Conservation (phyloP, 345 rosid genomes). For the Bruguiera gymnorhiza region DNA sequence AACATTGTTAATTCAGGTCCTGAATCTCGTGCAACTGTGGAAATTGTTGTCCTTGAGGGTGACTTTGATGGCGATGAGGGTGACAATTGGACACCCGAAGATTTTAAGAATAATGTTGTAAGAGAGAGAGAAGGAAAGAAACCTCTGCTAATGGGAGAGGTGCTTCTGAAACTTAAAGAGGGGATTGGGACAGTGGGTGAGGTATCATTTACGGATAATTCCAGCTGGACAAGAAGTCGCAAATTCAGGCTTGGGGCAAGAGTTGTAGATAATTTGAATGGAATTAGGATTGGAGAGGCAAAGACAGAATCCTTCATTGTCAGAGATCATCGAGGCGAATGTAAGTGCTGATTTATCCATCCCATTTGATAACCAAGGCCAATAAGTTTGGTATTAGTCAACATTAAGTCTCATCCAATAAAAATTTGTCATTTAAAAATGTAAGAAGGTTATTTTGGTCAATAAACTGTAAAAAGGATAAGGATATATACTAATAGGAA, state of each 20-base stretch:
- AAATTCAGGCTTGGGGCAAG: slow-evolving; percentile 87
- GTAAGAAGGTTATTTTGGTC: too few relatives aligned
- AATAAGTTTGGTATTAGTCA: too few relatives aligned
- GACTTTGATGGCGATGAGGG: slow-evolving; percentile 74
- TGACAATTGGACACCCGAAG: slow-evolving; percentile 69
- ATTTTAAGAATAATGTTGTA: slow-evolving; percentile 80
- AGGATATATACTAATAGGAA: too few relatives aligned
- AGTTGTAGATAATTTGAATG: slow-evolving; percentile 61
- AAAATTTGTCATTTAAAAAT: too few relatives aligned
- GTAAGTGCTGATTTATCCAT: slow-evolving; percentile 47
- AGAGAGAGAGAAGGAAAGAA: slow-evolving; percentile 96
- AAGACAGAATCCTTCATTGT: slow-evolving; percentile 86
- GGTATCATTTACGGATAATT: slow-evolving; percentile 91
- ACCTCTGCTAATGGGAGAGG: slow-evolving; percentile 83
- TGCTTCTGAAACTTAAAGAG: slow-evolving; percentile 55
- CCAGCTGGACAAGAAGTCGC: slow-evolving; percentile 99
- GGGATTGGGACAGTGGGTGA: slow-evolving; percentile 68
- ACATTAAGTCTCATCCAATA: too few relatives aligned
- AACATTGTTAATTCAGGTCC: slow-evolving; percentile 56
- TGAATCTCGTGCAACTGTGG: slow-evolving; percentile 70
- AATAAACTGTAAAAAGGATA: too few relatives aligned
- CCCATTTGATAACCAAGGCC: background rate
- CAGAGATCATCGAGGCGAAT: slow-evolving; percentile 98
- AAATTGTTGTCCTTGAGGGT: slow-evolving; percentile 89
- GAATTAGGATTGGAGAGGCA: slow-evolving; percentile 63